A percentile compares a stretch with the other conserved stretches of the same genome.
Evolutionary conservation across 2,329 filamentous ascomycete genomes (phyloP).

Genomic region (Myriosclerotinia duriaeana): DNA sequence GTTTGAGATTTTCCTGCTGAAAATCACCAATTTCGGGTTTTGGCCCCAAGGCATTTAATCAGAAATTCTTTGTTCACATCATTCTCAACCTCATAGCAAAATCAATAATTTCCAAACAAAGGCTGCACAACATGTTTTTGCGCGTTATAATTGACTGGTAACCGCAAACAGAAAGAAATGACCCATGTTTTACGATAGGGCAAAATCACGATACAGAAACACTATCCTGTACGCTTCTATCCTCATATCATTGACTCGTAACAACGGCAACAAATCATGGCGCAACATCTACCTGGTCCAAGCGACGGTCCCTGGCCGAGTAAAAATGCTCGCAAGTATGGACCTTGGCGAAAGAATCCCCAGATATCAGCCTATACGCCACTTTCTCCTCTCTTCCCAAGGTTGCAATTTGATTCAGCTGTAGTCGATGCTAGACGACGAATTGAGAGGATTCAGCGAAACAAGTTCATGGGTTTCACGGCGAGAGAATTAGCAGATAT

Average conservation of each 20-base stretch:
- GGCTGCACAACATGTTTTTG: neutral
- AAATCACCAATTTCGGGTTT: neutral
- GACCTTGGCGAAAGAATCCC: neutral
- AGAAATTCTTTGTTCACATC: neutral
- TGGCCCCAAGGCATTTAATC: accelerated
- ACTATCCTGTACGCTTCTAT: no score
- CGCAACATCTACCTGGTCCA: neutral
- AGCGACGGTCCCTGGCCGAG: neutral
- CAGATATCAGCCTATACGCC: conserved; percentile 14
- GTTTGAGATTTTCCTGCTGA: neutral
- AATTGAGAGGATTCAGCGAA: conserved; percentile 22
- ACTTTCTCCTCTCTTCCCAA: conserved; percentile 2
- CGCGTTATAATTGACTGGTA: no score
- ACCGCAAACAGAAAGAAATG: neutral
- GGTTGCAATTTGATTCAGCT: neutral
- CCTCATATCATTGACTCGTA: neutral
- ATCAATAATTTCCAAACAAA: neutral
- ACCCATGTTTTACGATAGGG: no score
- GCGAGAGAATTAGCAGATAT: conserved; percentile 27
- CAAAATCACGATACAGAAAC: neutral
- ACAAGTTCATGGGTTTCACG: conserved; percentile 25
- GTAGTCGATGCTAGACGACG: neutral
- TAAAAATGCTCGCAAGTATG: conserved; percentile 12
- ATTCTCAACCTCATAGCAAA: neutral
- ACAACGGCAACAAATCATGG: neutral